These are phyloP conservation scores for Entrophospora sp. DNA, from an alignment of 192 early-diverging fungal genomes.

Conservation along the genomic window DNA sequence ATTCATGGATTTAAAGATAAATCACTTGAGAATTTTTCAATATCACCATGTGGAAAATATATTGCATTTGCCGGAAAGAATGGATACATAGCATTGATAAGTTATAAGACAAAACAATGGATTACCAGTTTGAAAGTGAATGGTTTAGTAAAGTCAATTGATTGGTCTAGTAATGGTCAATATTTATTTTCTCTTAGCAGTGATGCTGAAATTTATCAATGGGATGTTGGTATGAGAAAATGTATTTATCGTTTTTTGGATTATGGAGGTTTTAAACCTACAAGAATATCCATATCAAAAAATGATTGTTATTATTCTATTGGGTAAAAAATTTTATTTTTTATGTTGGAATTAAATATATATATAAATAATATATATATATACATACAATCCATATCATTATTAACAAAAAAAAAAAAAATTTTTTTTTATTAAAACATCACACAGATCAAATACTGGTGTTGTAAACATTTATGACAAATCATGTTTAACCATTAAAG, in stretches of 20 bases:
- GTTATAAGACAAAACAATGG: slow-evolving; percentile 77
- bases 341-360: not conserved
- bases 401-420: no score
- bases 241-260: slow-evolving; percentile 77
- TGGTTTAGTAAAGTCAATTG: slow-evolving; percentile 56
- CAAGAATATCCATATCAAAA: slow-evolving; percentile 57
- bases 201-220: slow-evolving; percentile 86
- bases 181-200: slow-evolving; percentile 68
- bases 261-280: slow-evolving; percentile 71
- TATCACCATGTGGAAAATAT: slow-evolving; percentile 62
- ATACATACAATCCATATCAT: not conserved
- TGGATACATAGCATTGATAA: slow-evolving; percentile 78
- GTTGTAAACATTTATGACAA: slow-evolving; percentile 86
- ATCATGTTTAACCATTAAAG: slow-evolving; percentile 37
- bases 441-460: slow-evolving; percentile 68
- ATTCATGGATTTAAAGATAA: slow-evolving; percentile 72
- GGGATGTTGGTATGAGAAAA: slow-evolving; percentile 66
- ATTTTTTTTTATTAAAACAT: no score
- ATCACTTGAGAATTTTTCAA: slow-evolving; percentile 57
- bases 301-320: slow-evolving; percentile 74
- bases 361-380: not conserved
- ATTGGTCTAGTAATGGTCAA: slow-evolving; percentile 73
- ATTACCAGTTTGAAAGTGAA: slow-evolving; percentile 88
- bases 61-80: slow-evolving; percentile 71
- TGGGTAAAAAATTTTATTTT: slow-evolving; percentile 48